Base-by-base conservation (phyloP, 345 rosid species). In the Euphorbia peplus region DNA sequence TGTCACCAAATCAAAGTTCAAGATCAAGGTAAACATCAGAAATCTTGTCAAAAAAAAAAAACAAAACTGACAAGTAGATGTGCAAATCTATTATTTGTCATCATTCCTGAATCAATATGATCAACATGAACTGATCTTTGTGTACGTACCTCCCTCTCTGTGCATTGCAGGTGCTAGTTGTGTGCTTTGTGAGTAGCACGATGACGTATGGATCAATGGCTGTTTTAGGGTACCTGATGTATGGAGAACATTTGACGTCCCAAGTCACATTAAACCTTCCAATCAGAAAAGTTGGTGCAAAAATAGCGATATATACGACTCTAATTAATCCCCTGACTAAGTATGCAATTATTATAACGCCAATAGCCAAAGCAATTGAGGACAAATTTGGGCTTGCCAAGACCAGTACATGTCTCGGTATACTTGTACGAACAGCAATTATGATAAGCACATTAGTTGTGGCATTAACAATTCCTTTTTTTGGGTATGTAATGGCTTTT, bases 211-310 rank as follows among this genome's bases (percentile, higher is more conserved):
- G 81, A 55, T 79, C 87, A 26, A 83, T 83, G 84, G 88, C 90
- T 0, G 61, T 78, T 50, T 71, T 89, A 21, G 91, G 95, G 32
- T 89, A 86, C 80, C 70, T 77, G 22, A 89, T 86, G 91, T 89
- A 73, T 42, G 91, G 95, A 39, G 78, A 86, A 32, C 61, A 75
- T 58, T 26, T 85, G 26, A 81, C 81, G 26, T 85, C 95, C 54
- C 95, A 89, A 76, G 83, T 86, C 59, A 89, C 95, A 12, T 67
- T 89, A 44, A 89, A 85, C 48, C 91, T 86, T 57, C 95, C 95
- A 0, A 26, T 75, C 4, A 68, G 58, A 29, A 85, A 80, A 60
- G 29, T 89, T 4, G 64, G 80, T 50, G 67, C 90, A 42, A 76
- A 85, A 64, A 37, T 86, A 50, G 95, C 95, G 32, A 79, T 89